Base-by-base conservation (phyloP, 2,329 filamentous ascomycete genomes). In the Daldinia sp. region DNA sequence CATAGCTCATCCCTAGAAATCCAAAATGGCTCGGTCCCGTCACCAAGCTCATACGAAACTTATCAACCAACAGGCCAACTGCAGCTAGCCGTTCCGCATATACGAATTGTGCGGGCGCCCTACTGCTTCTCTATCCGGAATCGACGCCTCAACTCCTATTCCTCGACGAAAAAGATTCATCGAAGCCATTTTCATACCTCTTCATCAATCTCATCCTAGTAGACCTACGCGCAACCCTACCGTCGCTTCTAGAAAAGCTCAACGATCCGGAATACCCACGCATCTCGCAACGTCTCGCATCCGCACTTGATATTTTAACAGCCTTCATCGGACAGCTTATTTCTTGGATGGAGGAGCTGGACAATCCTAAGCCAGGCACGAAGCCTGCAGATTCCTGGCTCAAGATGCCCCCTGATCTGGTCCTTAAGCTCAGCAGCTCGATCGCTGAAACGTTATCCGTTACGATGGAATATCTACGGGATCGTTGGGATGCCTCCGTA, bases 401-500 rank as follows among this genome's bases (percentile, higher is more conserved):
- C 41, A 72, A 79, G 30, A 82, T 88, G 77, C 75, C 83, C 0
- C 83, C 87, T 0, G 85, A 88, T 57, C 81, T 83, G 21, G 80
- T 91, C 23, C 77, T 91, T 11, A 87, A 86, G 68, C 76, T 91
- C 4, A 82, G 87, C 35, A 85, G 82, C 50, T 79, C 82, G 55
- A 82, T 91, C 51, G 81, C 83, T 0, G 89, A 91, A 70, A 87
- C 88, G 3, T 81, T 90, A 71, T 86, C 86, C 0, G 75, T 88
- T 1, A 82, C 84, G 0, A 82, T 88, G 61, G 89, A 91, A 75
- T 89, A 87, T 72, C 80, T 91, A 1, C 83, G 88, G 37, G 89
- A 91, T 71, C 79, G 88, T n/a, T 91, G 87, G 86, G 89, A 91
- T 71, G 86, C 85, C 3, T 84, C 85, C 1, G 78, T 85, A n/a